Conservation (phyloP, 1,139 yeast species). For the Debaryomyces singareniensis region DNA sequence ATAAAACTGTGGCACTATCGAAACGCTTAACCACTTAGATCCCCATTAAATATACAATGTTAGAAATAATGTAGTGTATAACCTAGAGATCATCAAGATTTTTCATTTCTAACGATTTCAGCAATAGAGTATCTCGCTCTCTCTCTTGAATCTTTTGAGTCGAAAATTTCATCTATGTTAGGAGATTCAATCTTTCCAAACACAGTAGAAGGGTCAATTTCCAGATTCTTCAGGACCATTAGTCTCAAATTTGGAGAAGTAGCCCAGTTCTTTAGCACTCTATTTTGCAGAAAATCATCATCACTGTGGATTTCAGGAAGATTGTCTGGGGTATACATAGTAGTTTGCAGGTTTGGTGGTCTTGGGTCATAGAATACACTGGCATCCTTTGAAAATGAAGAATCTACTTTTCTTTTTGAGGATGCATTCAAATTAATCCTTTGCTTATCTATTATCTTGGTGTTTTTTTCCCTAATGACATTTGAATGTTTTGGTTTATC, state of each 20-base stretch:
- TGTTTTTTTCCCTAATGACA: slow-evolving; percentile 5
- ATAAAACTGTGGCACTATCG: slow-evolving; percentile 55
- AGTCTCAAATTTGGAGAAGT: slow-evolving; percentile 54
- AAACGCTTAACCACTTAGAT: too few relatives aligned
- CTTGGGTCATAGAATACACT: slow-evolving; percentile 4
- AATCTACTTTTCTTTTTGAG: too few relatives aligned
- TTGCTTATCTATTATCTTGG: slow-evolving; percentile 3
- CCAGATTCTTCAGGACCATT: slow-evolving; percentile 50
- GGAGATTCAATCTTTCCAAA: slow-evolving; percentile 76
- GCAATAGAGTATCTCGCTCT: background rate
- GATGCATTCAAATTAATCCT: background rate
- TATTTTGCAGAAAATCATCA: slow-evolving; percentile 39
- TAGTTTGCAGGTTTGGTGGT: slow-evolving; percentile 5
- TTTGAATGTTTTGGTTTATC: slow-evolving; percentile 5
- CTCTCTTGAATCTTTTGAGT: slow-evolving; percentile 13
- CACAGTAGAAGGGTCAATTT: slow-evolving; percentile 61
- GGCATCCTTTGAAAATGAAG: slow-evolving; percentile 4
- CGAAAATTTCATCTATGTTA: slow-evolving; percentile 64
- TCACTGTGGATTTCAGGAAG: slow-evolving; percentile 48
- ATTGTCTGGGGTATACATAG: slow-evolving; percentile 11
- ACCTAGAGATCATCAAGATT: too few relatives aligned
- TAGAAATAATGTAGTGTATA: too few relatives aligned
- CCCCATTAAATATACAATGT: too few relatives aligned
- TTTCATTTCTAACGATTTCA: too few relatives aligned
- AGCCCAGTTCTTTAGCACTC: slow-evolving; percentile 66